phyloP scores from a whole-genome alignment of 2,329 filamentous ascomycete genomes.

The Lecanicillium sp. region DNA sequence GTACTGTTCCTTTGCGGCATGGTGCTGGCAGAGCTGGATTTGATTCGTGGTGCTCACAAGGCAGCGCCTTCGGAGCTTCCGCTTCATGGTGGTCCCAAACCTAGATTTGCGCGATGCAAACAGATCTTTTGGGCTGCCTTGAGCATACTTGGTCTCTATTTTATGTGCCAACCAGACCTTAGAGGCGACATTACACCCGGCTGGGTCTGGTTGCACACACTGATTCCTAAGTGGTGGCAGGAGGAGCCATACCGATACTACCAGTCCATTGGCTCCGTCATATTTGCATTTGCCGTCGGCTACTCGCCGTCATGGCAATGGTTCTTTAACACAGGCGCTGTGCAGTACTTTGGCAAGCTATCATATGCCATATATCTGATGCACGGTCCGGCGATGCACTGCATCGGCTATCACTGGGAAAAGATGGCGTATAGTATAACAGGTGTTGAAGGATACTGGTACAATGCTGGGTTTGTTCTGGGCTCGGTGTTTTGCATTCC shows the following conservation, averaged over 20 bases:
- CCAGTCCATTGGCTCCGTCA: slow-evolving; percentile 44
- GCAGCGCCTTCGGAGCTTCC: slow-evolving; percentile 17
- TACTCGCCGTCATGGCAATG: slow-evolving; percentile 38
- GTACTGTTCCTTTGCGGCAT: slow-evolving; percentile 48
- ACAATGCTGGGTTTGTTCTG: slow-evolving; percentile 38
- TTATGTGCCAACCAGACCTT: slow-evolving; percentile 33
- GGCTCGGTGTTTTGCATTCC: slow-evolving; percentile 41
- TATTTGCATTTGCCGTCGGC: slow-evolving; percentile 43
- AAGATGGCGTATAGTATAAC: slow-evolving; percentile 39
- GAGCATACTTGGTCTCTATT: slow-evolving; percentile 43
- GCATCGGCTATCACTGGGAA: slow-evolving; percentile 44
- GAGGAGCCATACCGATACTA: slow-evolving; percentile 47
- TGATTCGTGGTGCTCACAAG: slow-evolving; percentile 39
- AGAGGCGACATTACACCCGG: slow-evolving; percentile 41
- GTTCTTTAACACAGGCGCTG: slow-evolving; percentile 39
- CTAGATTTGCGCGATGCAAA: slow-evolving; percentile 4
- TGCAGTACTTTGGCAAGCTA: slow-evolving; percentile 53
- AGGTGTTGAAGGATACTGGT: slow-evolving; percentile 36
- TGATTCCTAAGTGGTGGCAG: slow-evolving; percentile 42
- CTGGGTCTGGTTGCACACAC: slow-evolving; percentile 38
- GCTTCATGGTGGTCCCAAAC: slow-evolving; percentile 12
- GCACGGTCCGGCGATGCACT: slow-evolving; percentile 49
- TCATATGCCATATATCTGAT: slow-evolving; percentile 55
- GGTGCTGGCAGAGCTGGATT: slow-evolving; percentile 46
- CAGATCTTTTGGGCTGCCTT: slow-evolving; percentile 29